Conservation (phyloP, 345 rosid genomes). For the Populus davidiana region DNA sequence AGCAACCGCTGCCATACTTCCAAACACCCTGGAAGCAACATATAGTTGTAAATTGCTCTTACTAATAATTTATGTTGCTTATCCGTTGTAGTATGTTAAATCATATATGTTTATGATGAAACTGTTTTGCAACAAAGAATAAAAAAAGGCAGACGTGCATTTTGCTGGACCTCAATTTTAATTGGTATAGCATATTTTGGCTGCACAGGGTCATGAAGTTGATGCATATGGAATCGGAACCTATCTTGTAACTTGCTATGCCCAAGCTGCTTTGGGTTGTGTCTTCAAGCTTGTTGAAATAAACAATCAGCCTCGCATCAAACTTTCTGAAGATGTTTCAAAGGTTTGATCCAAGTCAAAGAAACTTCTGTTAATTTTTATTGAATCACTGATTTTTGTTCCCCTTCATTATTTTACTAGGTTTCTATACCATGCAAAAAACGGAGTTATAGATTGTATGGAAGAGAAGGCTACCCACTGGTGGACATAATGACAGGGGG, state of each 20-base stretch:
- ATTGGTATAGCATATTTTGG: background rate
- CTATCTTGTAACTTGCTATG: constrained; percentile 84
- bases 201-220: constrained; percentile 79
- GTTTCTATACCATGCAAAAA: constrained; percentile 96
- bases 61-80: background rate
- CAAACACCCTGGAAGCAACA: background rate
- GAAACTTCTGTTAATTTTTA: background rate
- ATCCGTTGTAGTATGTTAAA: background rate
- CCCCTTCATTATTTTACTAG: constrained; percentile 30
- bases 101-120: background rate
- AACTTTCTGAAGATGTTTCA: constrained; percentile 97
- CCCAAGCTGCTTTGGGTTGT: constrained; percentile 94
- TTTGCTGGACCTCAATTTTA: constrained; percentile 1
- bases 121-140: no score
- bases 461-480: constrained; percentile 88
- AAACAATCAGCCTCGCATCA: constrained; percentile 84
- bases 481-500: constrained; percentile 95
- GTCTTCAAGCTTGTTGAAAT: constrained; percentile 99
- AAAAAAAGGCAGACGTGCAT: background rate
- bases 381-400: background rate
- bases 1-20: no score
- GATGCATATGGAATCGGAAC: constrained; percentile 95
- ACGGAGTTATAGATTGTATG: constrained; percentile 66
- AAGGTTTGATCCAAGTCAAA: constrained; percentile 48
- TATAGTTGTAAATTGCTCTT: background rate